These are phyloP conservation scores for Sclerotinia nivalis DNA, from an alignment of 2,329 filamentous ascomycete genomes.

Conservation along the genomic window DNA sequence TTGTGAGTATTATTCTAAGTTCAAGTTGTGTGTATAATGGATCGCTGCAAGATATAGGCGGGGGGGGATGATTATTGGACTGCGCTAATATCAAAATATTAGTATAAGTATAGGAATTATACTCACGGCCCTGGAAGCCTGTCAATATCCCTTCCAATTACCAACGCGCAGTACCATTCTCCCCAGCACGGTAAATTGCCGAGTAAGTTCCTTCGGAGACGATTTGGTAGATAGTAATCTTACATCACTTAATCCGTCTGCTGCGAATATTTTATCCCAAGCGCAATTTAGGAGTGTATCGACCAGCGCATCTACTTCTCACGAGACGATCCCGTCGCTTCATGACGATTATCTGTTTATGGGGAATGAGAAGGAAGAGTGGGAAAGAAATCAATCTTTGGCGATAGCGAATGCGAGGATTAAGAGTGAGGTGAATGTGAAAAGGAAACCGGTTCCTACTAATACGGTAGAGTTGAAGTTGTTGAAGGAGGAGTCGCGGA, in stretches of 20 bases:
- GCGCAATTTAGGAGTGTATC: background rate
- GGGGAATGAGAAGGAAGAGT: constrained; percentile 21
- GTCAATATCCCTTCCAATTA: constrained; percentile 34
- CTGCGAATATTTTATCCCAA: constrained; percentile 22
- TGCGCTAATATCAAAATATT: background rate
- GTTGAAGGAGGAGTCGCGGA: constrained; percentile 18
- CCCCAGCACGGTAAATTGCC: constrained; percentile 25
- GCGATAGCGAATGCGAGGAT: constrained; percentile 8
- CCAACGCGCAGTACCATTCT: constrained; percentile 22
- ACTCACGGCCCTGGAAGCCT: constrained; percentile 35
- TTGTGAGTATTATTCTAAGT: constrained; percentile 28
- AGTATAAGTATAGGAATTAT: constrained; percentile 34
- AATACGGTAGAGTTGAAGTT: background rate
- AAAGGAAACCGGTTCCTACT: constrained; percentile 28
- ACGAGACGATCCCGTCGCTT: constrained; percentile 24
- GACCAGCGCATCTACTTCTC: background rate
- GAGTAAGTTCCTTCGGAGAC: constrained; percentile 30
- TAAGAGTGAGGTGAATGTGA: constrained; percentile 22
- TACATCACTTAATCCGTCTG: constrained; percentile 20
- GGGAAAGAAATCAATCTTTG: constrained; percentile 15
- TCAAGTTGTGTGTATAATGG: background rate
- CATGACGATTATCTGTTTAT: constrained; percentile 23
- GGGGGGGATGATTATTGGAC: background rate
- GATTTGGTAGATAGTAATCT: constrained; percentile 32
- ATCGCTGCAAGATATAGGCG: background rate